Evolutionary conservation across 2,329 filamentous ascomycete species (phyloP), one percentile per base, ranked within the genome.

Genomic region (Lasiodiplodia gonubiensis): DNA sequence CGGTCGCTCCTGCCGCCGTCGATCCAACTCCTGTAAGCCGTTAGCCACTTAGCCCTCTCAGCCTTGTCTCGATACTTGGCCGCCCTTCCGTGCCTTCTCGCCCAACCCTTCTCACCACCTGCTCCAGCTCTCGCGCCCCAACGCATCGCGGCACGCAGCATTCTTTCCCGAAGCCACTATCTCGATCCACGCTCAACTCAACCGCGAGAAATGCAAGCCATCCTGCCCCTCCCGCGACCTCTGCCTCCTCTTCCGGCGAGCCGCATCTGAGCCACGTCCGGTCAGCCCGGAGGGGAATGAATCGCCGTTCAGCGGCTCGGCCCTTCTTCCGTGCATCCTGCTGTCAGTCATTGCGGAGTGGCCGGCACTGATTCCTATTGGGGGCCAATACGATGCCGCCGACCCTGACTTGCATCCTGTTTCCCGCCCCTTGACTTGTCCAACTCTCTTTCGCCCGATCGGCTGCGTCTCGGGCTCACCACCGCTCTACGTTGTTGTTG

Each of bases 21-120:
- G 64, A 66, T 66, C 64, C 53, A 57, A 57, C 54, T 66, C 52
- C 64, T 66, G 53, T 39, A 66, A 59, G 48, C 52, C 64, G 64
- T 66, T 66, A 66, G 64, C 64, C 54, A 48, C 27, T 12, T 18
- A 25, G 14, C 57, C 27, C 7, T n/a, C 55, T 30, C 39, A 46
- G 39, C 37, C 55, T 60, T 48, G 55, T 48, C 35, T 39, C 6
- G 35, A 14, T 30, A 54, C 27, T 33, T 54, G 52, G 33, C 53
- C 21, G 10, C 4, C 11, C 53, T n/a, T 16, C 23, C 30, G 35
- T 23, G 30, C 30, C 30, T 33, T 14, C 54, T 57, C 54, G 21
- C 12, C 35, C 49, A 27, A 10, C 18, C 14, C 49, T 7, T 21
- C 23, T 23, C 49, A 27, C 23, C 30, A 33, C 23, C 21, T n/a